Conservation (phyloP, 768 basidiomycete species). For the Phaeotremella skinneri region DNA sequence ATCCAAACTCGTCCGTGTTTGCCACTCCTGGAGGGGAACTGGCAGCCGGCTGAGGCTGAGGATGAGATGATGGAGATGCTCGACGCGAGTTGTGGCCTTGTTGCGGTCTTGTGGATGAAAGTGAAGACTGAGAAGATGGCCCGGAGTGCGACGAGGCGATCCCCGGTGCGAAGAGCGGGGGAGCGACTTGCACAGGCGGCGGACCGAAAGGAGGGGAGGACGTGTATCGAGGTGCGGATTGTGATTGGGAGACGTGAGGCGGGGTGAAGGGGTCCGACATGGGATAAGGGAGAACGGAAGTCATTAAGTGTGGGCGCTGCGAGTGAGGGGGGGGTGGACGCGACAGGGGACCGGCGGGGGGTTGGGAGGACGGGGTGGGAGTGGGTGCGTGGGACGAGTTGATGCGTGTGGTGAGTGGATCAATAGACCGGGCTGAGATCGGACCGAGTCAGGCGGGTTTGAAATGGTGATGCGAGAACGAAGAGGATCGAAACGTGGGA, state of each 20-base stretch:
- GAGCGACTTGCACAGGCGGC: background rate
- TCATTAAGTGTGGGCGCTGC: slow-evolving; percentile 32
- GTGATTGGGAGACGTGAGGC: slow-evolving; percentile 4
- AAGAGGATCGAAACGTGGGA: too few species aligned
- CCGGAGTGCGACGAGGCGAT: slow-evolving; percentile 9
- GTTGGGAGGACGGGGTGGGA: background rate
- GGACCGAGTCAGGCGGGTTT: too few species aligned
- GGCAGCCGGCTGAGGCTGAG: background rate
- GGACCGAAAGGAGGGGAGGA: slow-evolving; percentile 29
- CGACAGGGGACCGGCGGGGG: background rate
- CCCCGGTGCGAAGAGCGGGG: slow-evolving; percentile 7
- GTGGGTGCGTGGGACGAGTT: background rate
- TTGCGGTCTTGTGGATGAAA: slow-evolving; percentile 5
- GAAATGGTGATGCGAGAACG: too few species aligned
- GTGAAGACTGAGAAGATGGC: slow-evolving; percentile 10
- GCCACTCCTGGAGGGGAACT: slow-evolving; percentile 1
- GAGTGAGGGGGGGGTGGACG: background rate
- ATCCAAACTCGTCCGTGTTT: slow-evolving; percentile 33
- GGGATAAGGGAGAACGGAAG: slow-evolving; percentile 36
- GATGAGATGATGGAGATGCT: slow-evolving; percentile 3
- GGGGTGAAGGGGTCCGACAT: slow-evolving; percentile 46
- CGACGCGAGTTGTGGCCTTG: slow-evolving; percentile 2
- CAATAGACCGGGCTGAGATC: too few species aligned
- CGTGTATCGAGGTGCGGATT: slow-evolving; percentile 11
- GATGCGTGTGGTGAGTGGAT: too few species aligned